Conservation (phyloP, 768 basidiomycete species). For the Suillus spraguei region DNA sequence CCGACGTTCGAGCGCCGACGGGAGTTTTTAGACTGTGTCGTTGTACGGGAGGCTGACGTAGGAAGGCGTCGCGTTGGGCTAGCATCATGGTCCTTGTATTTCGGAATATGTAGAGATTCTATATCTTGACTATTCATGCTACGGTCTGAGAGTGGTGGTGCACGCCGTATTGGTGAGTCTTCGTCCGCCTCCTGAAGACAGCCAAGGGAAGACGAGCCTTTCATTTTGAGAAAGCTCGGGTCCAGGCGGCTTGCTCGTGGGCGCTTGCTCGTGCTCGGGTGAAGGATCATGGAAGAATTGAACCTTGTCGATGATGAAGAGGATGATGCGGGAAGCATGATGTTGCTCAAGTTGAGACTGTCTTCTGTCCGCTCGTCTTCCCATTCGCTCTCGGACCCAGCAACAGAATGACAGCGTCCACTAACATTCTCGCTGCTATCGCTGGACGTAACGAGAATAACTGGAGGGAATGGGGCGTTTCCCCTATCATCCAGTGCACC, state of each 20-base stretch:
- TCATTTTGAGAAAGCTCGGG: conserved; percentile 62
- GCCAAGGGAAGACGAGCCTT: conserved; percentile 51
- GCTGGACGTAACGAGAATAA: conserved; percentile 34
- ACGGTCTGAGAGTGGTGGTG: conserved; percentile 61
- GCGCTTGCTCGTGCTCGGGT: conserved; percentile 38
- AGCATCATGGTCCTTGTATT: conserved; percentile 36
- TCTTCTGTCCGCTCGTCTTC: conserved; percentile 89
- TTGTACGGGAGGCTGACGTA: conserved; percentile 43
- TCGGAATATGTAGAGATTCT: conserved; percentile 33
- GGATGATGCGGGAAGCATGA: conserved; percentile 33
- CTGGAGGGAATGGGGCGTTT: conserved; percentile 27
- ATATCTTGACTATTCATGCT: conserved; percentile 52
- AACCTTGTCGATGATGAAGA: conserved; percentile 38
- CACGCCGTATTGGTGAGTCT: conserved; percentile 36
- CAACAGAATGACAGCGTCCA: conserved; percentile 43
- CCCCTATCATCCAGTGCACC: conserved; percentile 73
- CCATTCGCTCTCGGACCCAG: conserved; percentile 85
- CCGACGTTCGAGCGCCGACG: conserved; percentile 77
- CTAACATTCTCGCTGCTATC: conserved; percentile 38
- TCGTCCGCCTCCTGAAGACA: conserved; percentile 80
- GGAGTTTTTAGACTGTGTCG: conserved; percentile 38
- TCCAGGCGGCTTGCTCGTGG: conserved; percentile 71
- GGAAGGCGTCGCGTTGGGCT: conserved; percentile 57
- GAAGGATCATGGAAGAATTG: conserved; percentile 16
- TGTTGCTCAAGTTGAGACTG: conserved; percentile 60